A percentile compares a stretch with the other conserved stretches of the same genome.
Conservation (phyloP, 345 rosid genomes). For the Clarkia xantiana region DNA sequence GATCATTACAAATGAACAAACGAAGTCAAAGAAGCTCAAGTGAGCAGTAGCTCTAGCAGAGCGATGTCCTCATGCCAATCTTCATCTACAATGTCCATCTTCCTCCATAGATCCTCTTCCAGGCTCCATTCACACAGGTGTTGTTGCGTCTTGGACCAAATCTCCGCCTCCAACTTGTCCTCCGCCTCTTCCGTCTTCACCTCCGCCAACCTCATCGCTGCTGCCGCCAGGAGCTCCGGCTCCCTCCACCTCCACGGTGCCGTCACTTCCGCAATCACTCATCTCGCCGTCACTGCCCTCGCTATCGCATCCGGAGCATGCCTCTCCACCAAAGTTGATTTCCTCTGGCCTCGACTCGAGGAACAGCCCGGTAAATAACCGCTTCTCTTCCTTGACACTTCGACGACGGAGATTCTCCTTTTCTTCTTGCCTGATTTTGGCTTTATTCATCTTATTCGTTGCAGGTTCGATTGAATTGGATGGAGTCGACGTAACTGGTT, state of each 20-base stretch:
- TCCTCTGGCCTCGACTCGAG: slow-evolving; percentile 53
- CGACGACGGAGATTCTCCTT: no score
- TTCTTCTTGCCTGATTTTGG: not conserved
- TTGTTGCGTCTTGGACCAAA: slow-evolving; percentile 8
- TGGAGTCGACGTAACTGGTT: slow-evolving; percentile 57
- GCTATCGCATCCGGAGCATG: slow-evolving; percentile 79
- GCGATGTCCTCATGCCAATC: slow-evolving; percentile 9
- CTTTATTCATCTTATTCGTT: slow-evolving; percentile 1
- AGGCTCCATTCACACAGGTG: slow-evolving; percentile 5
- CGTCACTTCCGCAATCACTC: slow-evolving; percentile 52
- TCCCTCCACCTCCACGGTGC: slow-evolving; percentile 37
- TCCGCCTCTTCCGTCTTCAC: slow-evolving; percentile 11
- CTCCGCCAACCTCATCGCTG: slow-evolving; percentile 34
- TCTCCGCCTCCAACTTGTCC: slow-evolving; percentile 3
- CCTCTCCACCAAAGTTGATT: slow-evolving; percentile 58
- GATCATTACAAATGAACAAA: not conserved
- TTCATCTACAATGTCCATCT: slow-evolving; percentile 4
- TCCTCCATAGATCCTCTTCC: slow-evolving; percentile 4
- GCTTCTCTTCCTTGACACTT: not conserved
- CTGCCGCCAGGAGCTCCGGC: slow-evolving; percentile 25
- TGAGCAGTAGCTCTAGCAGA: not conserved
- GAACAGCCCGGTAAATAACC: slow-evolving; percentile 55
- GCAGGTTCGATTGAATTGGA: slow-evolving; percentile 42
- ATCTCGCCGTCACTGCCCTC: slow-evolving; percentile 49
- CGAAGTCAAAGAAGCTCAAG: not conserved